Percentiles rank a stretch among this genome's conserved stretches.
These are phyloP conservation scores for Camptophora hylomeconis DNA, from an alignment of 2,329 filamentous ascomycete species.

Conservation along the genomic window DNA sequence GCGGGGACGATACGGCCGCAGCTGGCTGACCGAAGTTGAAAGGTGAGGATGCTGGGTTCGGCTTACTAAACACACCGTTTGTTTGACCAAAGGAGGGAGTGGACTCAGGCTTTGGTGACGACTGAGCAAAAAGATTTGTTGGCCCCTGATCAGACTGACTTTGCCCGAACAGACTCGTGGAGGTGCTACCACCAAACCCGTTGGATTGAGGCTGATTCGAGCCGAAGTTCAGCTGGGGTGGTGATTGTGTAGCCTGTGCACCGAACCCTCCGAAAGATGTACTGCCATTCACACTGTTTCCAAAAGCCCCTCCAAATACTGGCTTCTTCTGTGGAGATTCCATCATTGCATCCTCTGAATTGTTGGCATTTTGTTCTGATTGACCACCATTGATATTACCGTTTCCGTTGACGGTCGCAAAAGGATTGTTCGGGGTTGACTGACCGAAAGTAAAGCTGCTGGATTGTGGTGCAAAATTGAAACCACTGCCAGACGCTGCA, in stretches of 20 bases:
- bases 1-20: neutral
- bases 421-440: conserved; percentile 9
- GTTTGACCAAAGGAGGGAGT: neutral
- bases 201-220: conserved; percentile 7
- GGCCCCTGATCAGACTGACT: too few relatives aligned
- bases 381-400: neutral
- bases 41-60: neutral
- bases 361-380: conserved; percentile 1
- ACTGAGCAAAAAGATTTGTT: too few relatives aligned
- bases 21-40: conserved; percentile 2
- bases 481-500: conserved; percentile 5
- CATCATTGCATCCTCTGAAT: conserved; percentile 12
- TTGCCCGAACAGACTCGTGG: conserved; percentile 2
- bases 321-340: conserved; percentile 14
- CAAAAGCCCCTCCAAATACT: conserved; percentile 7
- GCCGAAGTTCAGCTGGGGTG: too few relatives aligned
- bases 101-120: too few relatives aligned
- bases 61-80: too few relatives aligned
- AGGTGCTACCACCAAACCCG: conserved; percentile 9
- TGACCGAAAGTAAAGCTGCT: conserved; percentile 4
- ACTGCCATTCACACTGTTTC: conserved; percentile 3
- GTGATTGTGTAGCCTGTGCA: conserved; percentile 7
- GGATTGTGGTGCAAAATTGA: too few relatives aligned
- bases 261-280: conserved; percentile 6
- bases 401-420: conserved; percentile 13